Evolutionary conservation across 495 filamentous ascomycete species (phyloP).

Genomic region (Penicillium goetzii): DNA sequence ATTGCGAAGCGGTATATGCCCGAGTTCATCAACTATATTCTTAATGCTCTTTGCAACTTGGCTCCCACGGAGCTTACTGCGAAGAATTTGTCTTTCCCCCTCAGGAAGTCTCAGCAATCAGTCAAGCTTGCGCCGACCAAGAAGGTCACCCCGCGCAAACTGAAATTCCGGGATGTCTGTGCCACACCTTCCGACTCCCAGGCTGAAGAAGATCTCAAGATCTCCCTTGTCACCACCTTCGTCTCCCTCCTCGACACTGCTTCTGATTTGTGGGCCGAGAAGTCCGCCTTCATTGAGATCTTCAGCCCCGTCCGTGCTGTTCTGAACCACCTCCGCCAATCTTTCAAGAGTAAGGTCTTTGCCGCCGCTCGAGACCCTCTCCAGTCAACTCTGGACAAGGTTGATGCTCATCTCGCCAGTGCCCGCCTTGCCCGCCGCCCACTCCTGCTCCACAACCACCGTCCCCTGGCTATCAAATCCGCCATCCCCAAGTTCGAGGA

Average conservation of each 20-base stretch:
- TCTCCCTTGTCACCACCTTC: constrained; percentile 61
- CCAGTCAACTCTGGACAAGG: constrained; percentile 40
- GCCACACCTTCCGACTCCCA: constrained; percentile 24
- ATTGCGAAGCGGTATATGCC: constrained; percentile 85
- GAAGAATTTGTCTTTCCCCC: constrained; percentile 60
- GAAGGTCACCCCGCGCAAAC: constrained; percentile 32
- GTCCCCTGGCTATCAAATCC: constrained; percentile 82
- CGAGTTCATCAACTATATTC: constrained; percentile 78
- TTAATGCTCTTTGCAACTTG: constrained; percentile 75
- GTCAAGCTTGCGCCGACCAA: constrained; percentile 51
- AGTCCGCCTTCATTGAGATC: constrained; percentile 73
- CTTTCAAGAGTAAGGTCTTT: constrained; percentile 56
- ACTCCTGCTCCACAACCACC: constrained; percentile 86
- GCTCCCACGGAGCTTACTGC: constrained; percentile 53
- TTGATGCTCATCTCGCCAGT: constrained; percentile 54
- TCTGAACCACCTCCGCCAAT: constrained; percentile 59
- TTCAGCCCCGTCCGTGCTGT: constrained; percentile 62
- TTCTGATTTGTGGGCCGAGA: constrained; percentile 64
- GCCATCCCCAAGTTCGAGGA: constrained; percentile 97
- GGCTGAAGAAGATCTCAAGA: constrained; percentile 54
- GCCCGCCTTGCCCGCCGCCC: constrained; percentile 70
- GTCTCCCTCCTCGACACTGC: constrained; percentile 60
- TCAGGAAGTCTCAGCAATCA: constrained; percentile 58
- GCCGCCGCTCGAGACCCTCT: constrained; percentile 39
- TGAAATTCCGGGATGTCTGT: constrained; percentile 60